phyloP scores from a whole-genome alignment of 108 stramenopile species.

The Pseudonitzschia delicatissima region DNA sequence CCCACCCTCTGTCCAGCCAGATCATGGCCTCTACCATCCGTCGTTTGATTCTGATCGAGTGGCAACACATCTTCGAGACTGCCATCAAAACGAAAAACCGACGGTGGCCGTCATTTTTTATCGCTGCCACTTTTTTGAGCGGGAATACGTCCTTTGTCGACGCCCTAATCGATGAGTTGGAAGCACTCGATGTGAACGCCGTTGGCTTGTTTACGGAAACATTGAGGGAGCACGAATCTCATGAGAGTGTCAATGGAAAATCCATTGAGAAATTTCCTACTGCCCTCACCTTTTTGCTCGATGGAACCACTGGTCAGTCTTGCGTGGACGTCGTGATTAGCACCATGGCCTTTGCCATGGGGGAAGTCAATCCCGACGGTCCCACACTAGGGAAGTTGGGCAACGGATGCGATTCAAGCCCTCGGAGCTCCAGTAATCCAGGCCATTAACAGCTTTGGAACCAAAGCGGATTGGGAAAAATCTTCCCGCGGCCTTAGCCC shows the following conservation, averaged over 20 bases:
- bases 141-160: constrained; percentile 8
- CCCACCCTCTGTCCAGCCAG: neutral
- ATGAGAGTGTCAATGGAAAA: neutral
- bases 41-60: no score
- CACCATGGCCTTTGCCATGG: constrained; percentile 15
- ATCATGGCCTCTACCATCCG: constrained; percentile 8
- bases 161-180: constrained; percentile 1
- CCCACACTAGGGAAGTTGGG: constrained; percentile 6
- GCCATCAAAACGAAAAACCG: no score
- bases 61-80: neutral
- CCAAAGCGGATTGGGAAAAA: neutral
- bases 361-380: constrained; percentile 6
- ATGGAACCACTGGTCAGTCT: neutral
- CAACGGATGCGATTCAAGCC: constrained; percentile 2
- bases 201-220: constrained; percentile 7
- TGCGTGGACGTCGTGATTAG: neutral
- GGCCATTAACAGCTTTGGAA: neutral
- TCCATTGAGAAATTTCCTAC: neutral
- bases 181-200: neutral
- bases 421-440: constrained; percentile 1
- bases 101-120: constrained; percentile 10
- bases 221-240: neutral
- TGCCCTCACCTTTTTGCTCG: neutral
- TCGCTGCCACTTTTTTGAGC: constrained; percentile 11
- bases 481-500: constrained; percentile 11